Conservation (phyloP, 192 early-diverging fungal genomes). For the Pecoramyces ruminantium region DNA sequence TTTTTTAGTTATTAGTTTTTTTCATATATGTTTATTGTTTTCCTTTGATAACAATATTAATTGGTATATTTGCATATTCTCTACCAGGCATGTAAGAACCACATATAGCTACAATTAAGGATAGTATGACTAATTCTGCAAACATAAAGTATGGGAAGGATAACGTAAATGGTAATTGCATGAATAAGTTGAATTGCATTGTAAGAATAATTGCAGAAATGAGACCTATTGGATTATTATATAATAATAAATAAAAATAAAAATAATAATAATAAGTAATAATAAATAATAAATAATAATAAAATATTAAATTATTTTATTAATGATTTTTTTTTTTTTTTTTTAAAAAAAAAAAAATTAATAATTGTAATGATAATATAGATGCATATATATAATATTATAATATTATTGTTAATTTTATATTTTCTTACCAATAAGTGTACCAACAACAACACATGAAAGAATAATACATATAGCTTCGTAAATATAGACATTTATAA, state of each 20-base stretch:
- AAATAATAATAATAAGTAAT: no score
- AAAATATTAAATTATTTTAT: no score
- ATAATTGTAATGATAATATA: no score
- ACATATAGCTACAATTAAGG: neutral
- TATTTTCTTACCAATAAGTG: conserved; percentile 7
- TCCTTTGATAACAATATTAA: neutral
- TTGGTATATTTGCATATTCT: neutral
- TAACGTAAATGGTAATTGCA: conserved; percentile 10
- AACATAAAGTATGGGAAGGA: conserved; percentile 6
- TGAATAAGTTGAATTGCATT: conserved; percentile 14
- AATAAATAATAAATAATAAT: no score
- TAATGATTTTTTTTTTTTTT: no score
- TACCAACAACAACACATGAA: conserved; percentile 8
- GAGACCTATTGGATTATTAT: no score
- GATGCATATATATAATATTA: no score
- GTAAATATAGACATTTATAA: conserved; percentile 10
- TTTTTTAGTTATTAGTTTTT: neutral
- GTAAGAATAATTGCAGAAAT: conserved; percentile 6
- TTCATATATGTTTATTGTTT: neutral
- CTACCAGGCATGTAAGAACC: neutral
- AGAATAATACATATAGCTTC: conserved; percentile 12
- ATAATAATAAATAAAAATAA: no score
- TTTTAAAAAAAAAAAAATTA: no score
- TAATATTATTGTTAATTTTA: no score
- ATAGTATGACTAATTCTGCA: neutral